Base-by-base conservation (phyloP, 2,329 filamentous ascomycete species). In the Hypoxylon sp. region DNA sequence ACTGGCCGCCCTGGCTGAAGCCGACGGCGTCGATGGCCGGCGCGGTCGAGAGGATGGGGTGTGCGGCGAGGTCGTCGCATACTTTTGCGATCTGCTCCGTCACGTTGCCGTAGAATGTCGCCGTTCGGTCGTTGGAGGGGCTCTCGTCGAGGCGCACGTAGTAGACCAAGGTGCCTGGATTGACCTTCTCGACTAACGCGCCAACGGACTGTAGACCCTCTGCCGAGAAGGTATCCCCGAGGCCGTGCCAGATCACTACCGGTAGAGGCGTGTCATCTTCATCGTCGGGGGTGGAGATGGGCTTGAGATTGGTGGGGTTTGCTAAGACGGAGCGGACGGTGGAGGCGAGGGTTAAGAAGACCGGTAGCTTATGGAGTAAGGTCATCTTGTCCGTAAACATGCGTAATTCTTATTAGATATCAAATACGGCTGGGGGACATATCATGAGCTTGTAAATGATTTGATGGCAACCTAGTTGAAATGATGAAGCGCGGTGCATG, bases 1-100 rank as follows among this genome's bases (percentile, higher is more conserved):
- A 98, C 79, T 97, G 93, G 1, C 96, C 96, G 69, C 96, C 96
- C 80, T 99, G 96, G 13, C 92, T 96, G 84, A 99, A 98, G 28
- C 96, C 96, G 36, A 99, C 82, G 34, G 94, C 95, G 80, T 98
- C 96, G 77, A 98, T 86, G 69, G 91, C 93, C 0, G 92, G 92
- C 0, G 93, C 92, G 5, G 91, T 92, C 62, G 91, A 91, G 14
- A 98, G 87, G 78, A 97, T 92, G 0, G 91, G 91, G 77, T 98
- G 88, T 0, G 85, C 77, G 64, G 91, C 86, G 45, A 98, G 87
- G 74, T 91, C 89, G n/a, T 82, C 83, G 86, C 96, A 98, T 55
- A 97, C 93, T 68, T 85, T 78, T 41, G 86, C 86, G 64, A 98
- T 79, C 81, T 98, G 95, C 53, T 86, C 83, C 2, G 91, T 94